Evolutionary conservation across 1,139 yeast genomes (phyloP).

Genomic region (Kurtzmaniella quercitrusa): DNA sequence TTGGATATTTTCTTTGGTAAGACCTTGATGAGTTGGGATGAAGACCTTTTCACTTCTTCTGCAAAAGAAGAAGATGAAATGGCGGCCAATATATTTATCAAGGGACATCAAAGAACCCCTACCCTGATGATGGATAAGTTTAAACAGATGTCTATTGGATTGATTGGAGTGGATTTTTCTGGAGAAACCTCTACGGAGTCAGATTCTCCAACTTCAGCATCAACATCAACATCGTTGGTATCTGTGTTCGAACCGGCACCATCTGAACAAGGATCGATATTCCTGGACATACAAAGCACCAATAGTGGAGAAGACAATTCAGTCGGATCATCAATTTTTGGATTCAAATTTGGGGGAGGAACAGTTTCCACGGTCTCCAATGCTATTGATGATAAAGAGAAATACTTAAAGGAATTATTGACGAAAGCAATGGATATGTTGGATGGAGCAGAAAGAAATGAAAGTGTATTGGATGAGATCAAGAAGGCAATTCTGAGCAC

Average conservation of each 20-base stretch:
- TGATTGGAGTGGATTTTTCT: constrained; percentile 14
- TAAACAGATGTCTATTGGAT: constrained; percentile 18
- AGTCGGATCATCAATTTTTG: constrained; percentile 1
- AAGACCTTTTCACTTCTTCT: constrained; percentile 19
- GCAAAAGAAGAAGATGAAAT: constrained; percentile 4
- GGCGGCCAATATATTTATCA: constrained; percentile 5
- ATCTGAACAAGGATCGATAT: constrained; percentile 15
- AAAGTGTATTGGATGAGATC: constrained; percentile 5
- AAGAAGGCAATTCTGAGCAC: not conserved
- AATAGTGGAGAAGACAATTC: constrained; percentile 5
- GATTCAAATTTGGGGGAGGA: constrained; percentile 2
- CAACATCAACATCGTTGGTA: constrained; percentile 3
- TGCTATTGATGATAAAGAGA: constrained; percentile 17
- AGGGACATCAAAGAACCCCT: constrained; percentile 14
- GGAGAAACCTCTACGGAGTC: not conserved
- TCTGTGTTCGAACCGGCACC: constrained; percentile 8
- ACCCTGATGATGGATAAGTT: constrained; percentile 18
- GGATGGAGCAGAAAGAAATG: constrained; percentile 13
- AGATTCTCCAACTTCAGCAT: not conserved
- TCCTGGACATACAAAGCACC: constrained; percentile 13
- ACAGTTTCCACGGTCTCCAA: not conserved
- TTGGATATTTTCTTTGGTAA: constrained; percentile 42
- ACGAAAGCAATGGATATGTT: constrained; percentile 21
- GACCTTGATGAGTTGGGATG: constrained; percentile 34
- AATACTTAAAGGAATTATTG: constrained; percentile 21